Percentiles rank a stretch among this genome's conserved stretches.
Evolutionary conservation across 106 monocot genomes (phyloP).

Genomic region (Apostasia ramifera): DNA sequence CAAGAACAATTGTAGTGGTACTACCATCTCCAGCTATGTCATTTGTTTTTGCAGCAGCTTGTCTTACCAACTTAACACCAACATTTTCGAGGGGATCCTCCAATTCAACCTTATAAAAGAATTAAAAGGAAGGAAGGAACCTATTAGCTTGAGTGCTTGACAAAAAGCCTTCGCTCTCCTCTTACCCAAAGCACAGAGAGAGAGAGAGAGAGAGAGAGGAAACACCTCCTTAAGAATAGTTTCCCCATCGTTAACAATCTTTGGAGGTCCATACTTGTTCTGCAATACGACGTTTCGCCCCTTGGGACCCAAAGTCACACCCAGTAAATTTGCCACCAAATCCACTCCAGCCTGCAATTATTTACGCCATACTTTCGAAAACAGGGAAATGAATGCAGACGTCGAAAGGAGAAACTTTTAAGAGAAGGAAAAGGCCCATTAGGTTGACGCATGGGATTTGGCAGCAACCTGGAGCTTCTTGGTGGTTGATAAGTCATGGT

Average conservation of each 20-base stretch:
- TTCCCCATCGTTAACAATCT: constrained; percentile 94
- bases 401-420: neutral
- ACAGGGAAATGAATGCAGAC: neutral
- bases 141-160: too few relatives aligned
- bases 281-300: constrained; percentile 86
- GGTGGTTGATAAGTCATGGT: constrained; percentile 70
- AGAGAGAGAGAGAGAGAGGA: neutral
- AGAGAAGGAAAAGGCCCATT: neutral
- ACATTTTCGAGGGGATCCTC: constrained; percentile 90
- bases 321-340: constrained; percentile 72
- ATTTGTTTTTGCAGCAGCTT: constrained; percentile 85
- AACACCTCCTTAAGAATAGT: constrained; percentile 86
- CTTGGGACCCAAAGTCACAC: constrained; percentile 84
- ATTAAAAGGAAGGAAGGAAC: too few relatives aligned
- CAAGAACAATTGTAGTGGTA: constrained; percentile 85
- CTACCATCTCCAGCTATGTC: constrained; percentile 90
- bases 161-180: too few relatives aligned
- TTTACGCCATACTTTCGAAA: neutral
- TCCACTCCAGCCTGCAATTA: constrained; percentile 74
- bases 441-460: neutral
- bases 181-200: neutral
- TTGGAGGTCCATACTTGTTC: constrained; percentile 89
- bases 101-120: constrained; percentile 55
- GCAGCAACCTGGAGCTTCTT: constrained; percentile 76
- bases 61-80: constrained; percentile 90